A percentile compares a stretch with the other conserved stretches of the same genome.
These are phyloP conservation scores for Myxozyma mucilagina DNA, from an alignment of 805 yeast species.

Conservation along the genomic window DNA sequence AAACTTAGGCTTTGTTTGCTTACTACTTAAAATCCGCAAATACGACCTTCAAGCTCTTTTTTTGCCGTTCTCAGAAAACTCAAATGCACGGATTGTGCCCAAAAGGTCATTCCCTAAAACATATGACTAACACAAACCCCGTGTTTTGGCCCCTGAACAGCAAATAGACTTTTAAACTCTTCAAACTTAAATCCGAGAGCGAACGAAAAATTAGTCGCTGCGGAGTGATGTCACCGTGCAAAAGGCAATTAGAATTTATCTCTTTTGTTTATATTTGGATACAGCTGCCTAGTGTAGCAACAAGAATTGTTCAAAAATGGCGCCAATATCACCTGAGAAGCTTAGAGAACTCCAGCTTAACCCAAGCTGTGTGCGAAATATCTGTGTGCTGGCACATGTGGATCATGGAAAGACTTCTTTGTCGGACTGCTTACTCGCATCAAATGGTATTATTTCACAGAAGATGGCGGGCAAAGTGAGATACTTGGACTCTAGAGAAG, in stretches of 20 bases:
- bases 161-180: too few species aligned
- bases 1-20: background rate
- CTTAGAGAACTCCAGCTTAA: slow-evolving; percentile 67
- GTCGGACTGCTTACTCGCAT: slow-evolving; percentile 87
- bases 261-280: background rate
- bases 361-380: slow-evolving; percentile 74
- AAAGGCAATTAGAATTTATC: background rate
- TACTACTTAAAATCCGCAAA: too few species aligned
- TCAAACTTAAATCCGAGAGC: too few species aligned
- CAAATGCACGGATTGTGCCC: background rate
- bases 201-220: too few species aligned
- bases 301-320: slow-evolving; percentile 10
- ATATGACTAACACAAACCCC: too few species aligned
- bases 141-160: too few species aligned
- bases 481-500: slow-evolving; percentile 89
- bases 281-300: background rate
- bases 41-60: background rate
- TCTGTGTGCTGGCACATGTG: slow-evolving; percentile 95
- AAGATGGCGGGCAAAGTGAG: slow-evolving; percentile 94
- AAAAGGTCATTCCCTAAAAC: too few species aligned
- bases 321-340: slow-evolving; percentile 56
- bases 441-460: slow-evolving; percentile 94
- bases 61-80: background rate
- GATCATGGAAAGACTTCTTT: slow-evolving; percentile 98
- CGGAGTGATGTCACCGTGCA: too few species aligned